These are phyloP conservation scores for Leptographium lundbergii DNA, from an alignment of 2,329 filamentous ascomycete species.

Conservation along the genomic window DNA sequence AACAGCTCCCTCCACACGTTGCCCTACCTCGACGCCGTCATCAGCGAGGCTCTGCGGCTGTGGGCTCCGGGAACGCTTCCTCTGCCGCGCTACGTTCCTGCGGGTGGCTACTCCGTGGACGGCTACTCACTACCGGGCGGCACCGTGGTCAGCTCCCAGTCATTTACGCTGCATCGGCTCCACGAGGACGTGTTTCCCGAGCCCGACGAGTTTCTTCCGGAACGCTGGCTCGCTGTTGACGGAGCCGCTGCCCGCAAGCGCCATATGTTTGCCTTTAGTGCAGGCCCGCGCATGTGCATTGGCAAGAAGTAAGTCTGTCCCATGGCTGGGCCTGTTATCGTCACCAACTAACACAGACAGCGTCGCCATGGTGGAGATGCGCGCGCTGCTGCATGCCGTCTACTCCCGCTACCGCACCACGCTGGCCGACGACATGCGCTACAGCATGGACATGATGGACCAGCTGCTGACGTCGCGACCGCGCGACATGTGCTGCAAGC, in stretches of 20 bases:
- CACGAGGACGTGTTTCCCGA: slow-evolving; percentile 18
- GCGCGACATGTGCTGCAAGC: slow-evolving; percentile 4
- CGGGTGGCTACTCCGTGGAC: slow-evolving; percentile 12
- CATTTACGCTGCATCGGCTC: slow-evolving; percentile 20
- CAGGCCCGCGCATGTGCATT: slow-evolving; percentile 1
- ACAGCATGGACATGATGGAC: slow-evolving; percentile 2
- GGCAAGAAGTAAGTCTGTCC: slow-evolving; percentile 3
- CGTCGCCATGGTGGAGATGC: slow-evolving; percentile 5
- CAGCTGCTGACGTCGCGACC: slow-evolving; percentile 5
- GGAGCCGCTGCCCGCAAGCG: background rate
- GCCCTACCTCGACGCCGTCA: slow-evolving; percentile 19
- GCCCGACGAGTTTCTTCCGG: slow-evolving; percentile 20
- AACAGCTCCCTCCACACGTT: slow-evolving; percentile 5
- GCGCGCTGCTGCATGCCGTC: background rate
- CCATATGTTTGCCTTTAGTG: slow-evolving; percentile 4
- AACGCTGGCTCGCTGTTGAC: slow-evolving; percentile 20
- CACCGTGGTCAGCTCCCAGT: slow-evolving; percentile 17
- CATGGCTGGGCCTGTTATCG: background rate
- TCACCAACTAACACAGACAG: background rate
- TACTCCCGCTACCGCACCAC: slow-evolving; percentile 1
- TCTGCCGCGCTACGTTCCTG: slow-evolving; percentile 7
- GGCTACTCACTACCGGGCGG: slow-evolving; percentile 17
- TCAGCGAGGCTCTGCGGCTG: slow-evolving; percentile 19
- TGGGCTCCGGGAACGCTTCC: slow-evolving; percentile 16
- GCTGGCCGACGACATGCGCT: slow-evolving; percentile 1